Conservation (phyloP, 2,329 filamentous ascomycete genomes). For the Mollisia scopiformis region DNA sequence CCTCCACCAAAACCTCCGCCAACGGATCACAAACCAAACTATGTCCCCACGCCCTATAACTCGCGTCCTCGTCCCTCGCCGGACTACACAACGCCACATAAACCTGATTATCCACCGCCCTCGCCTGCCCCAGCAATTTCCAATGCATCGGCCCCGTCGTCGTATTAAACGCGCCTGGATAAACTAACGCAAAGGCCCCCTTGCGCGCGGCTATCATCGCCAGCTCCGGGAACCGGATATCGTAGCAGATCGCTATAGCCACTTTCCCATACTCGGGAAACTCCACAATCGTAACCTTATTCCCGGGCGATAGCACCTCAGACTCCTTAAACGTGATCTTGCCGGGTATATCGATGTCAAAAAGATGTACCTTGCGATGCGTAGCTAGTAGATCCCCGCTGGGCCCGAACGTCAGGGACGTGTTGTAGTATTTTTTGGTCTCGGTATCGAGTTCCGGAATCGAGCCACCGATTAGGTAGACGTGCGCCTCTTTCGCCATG, state of each 20-base stretch:
- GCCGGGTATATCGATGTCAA: conserved; percentile 96
- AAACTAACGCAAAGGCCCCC: conserved; percentile 86
- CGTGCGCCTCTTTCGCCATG: conserved; percentile 76
- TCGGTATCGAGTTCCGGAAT: conserved; percentile 79
- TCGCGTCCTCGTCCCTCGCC: conserved; percentile 74
- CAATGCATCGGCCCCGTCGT: conserved; percentile 94
- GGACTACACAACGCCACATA: conserved; percentile 94
- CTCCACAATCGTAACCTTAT: conserved; percentile 83
- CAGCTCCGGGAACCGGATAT: conserved; percentile 93
- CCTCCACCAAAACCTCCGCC: conserved; percentile 78
- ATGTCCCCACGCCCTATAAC: conserved; percentile 92
- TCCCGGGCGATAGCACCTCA: conserved; percentile 83
- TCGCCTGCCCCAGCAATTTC: conserved; percentile 78
- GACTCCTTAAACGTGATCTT: conserved; percentile 91
- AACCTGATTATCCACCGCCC: conserved; percentile 91
- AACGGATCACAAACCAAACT: conserved; percentile 87
- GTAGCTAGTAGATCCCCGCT: conserved; percentile 79
- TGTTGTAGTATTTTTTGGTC: conserved; percentile 83
- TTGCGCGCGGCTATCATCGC: conserved; percentile 85
- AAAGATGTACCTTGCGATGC: conserved; percentile 93
- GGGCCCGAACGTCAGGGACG: conserved; percentile 80
- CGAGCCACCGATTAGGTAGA: conserved; percentile 87
- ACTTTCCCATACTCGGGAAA: conserved; percentile 88
- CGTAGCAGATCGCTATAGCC: conserved; percentile 93
- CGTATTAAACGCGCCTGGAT: conserved; percentile 96